Base-by-base conservation (phyloP, 306 rosid genomes). In the Arachis stenosperma region DNA sequence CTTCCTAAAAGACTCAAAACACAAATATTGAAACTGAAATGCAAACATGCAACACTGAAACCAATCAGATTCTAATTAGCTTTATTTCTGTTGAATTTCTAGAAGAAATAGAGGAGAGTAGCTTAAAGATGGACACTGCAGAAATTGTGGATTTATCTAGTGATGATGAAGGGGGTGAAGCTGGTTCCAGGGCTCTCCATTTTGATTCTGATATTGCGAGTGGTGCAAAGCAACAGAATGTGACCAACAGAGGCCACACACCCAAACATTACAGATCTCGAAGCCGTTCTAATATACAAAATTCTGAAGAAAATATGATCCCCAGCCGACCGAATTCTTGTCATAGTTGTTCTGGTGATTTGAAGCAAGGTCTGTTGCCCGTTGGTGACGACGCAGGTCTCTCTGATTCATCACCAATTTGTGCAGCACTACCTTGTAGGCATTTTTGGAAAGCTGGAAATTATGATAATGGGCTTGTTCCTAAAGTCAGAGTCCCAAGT, bases 391-490 rank as follows among this genome's bases (percentile, higher is more conserved):
- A 22, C 27, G 27, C 81, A 2, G 78, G 80, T 43, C 64, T 85
- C 69, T 82, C 86, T 65, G 77, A 75, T 17, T 14, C 82, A 58
- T 78, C 84, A 1, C 70, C 84, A 41, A 12, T 71, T 36, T 52
- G 77, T 77, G 83, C 80, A 41, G 81, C 92, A 48, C 92, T 88
- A 4, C 58, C 84, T 60, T 81, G 85, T 76, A 88, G 90, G 44
- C 86, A 85, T 13, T 93, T 89, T 43, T 93, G 97, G 97, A 93
- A 85, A 80, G 94, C 96, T 71, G 98, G 92, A 61, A 81, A 65
- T 78, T 78, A 82, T 36, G 81, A 86, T 63, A 82, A 78, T 43
- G 82, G 62, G 17, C 75, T 64, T 69, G 76, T 55, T 66, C 79
- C 92, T 6, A 79, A 82, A 76, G 69, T 76, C 78, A 27, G 54